phyloP scores from a whole-genome alignment of 2,329 filamentous ascomycete species.

The Nemania diffusa region DNA sequence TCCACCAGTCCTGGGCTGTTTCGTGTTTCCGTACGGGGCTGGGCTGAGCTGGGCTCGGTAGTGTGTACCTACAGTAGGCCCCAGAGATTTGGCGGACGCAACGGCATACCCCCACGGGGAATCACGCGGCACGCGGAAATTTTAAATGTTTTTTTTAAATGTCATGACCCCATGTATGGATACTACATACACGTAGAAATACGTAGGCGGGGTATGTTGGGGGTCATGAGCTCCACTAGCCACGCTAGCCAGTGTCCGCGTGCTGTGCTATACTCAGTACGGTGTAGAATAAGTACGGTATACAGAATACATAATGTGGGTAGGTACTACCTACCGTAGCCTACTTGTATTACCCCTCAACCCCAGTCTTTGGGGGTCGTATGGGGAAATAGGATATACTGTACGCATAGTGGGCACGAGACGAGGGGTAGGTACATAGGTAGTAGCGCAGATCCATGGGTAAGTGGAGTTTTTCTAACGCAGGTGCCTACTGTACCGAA shows the following conservation, averaged over 20 bases:
- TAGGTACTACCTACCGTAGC: too few species aligned
- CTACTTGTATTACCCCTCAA: slow-evolving; percentile 21
- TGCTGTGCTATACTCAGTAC: too few species aligned
- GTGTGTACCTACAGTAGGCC: not conserved
- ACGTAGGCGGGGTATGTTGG: slow-evolving; percentile 4
- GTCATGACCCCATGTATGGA: too few species aligned
- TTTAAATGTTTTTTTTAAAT: too few species aligned
- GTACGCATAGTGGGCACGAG: not conserved
- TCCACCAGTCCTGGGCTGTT: not conserved
- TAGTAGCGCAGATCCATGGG: not conserved
- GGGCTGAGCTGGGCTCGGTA: too few species aligned
- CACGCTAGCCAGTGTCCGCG: too few species aligned
- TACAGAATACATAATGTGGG: too few species aligned
- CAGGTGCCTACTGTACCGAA: too few species aligned
- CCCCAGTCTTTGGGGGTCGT: slow-evolving; percentile 15
- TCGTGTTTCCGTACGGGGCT: too few species aligned
- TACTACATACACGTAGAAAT: not conserved
- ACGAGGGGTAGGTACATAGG: too few species aligned
- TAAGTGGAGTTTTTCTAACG: not conserved
- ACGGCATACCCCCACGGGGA: slow-evolving; percentile 1
- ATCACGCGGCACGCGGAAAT: slow-evolving; percentile 15
- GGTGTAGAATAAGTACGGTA: too few species aligned
- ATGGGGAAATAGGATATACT: too few species aligned
- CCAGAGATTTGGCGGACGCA: not conserved
- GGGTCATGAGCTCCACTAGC: slow-evolving; percentile 17